Evolutionary conservation across 352 stramenopile genomes (phyloP), one percentile per base, ranked within the genome.

Genomic region (Globisporangium sylvaticum): DNA sequence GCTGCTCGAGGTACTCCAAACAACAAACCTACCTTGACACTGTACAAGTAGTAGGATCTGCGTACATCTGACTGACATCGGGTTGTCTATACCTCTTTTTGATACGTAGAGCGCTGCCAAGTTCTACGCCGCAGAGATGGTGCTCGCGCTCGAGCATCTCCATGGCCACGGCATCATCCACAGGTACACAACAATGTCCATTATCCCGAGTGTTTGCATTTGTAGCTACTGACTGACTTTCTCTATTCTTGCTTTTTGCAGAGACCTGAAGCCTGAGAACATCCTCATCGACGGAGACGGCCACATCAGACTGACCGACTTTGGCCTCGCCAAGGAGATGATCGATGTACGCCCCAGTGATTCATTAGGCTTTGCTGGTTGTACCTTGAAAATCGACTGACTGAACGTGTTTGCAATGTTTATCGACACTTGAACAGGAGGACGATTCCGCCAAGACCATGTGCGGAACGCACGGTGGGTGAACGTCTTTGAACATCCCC

Each of bases 241-340:
- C 15, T 31, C 14, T n/a, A 56, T 20, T 25, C 22, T 27, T 39
- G 31, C 34, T 64, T 46, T 6, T 10, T 3, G 20, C 56, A 89
- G 84, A 46, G 87, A 95, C 66, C 66, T 95, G 24, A 95, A 95
- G 76, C 87, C 87, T 25, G 87, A 94, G 66, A 96, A 96, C 61
- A 80, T 94, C 20, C 67, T 96, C 24, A 67, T 96, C 20, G 89
- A 93, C 37, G 68, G 68, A 5, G 84, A 95, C 62, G 89, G 89
- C 15, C 88, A 96, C 71, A 92, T 96, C 55, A 82, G 82, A 31
- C 69, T 96, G 54, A 95, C 86, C 1, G 89, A 96, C 71, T 96
- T 96, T 70, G 89, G 89, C 6, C 77, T 96, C 18, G 83, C 84
- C 1, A 92, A 92, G 68, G 84, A 94, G 67, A 90, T 93, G 75